Evolutionary conservation across 2,329 filamentous ascomycete species (phyloP), one percentile per base, ranked within the genome.

Genomic region (Trichoderma sp.): DNA sequence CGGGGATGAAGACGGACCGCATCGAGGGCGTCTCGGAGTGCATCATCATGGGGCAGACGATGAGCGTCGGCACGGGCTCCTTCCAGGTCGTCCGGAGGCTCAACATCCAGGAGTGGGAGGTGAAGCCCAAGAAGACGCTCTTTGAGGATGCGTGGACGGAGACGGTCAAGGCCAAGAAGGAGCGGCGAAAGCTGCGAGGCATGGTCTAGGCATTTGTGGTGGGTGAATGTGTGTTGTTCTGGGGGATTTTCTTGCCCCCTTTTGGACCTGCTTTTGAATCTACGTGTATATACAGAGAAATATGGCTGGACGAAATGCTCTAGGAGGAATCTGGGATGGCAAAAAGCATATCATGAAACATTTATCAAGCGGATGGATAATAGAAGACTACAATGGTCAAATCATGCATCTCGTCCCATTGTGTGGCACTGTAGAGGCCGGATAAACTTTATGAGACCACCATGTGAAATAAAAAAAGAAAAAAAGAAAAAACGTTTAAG

Each of bases 1-100:
- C 92, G 5, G 88, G 89, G 64, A 96, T 96, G 83, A 97, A 97
- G 81, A 90, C 87, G 30, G 95, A 99, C 78, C 84, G 86, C 68
- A 96, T 99, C 67, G 91, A 97, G 76, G 95, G 95, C 72, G 95
- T 99, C 10, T 91, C 87, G 63, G 95, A 99, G 79, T 96, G 93
- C 78, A 98, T 99, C 74, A 99, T 99, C 74, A 95, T 98, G 89
- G 95, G 95, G 17, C 94, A 98, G 82, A 93, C 90, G 48, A 96
- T 98, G 85, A 86, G 85, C 51, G 83, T 99, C 43, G 95, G 95
- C 6, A 99, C 95, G 0, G 95, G 95, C 5, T 90, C 91, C 1
- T 95, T 98, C 83, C 89, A 96, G 74, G 90, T 98, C 26, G 90
- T 97, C 3, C 82, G 93, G 50, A 84, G 87, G 66, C 78, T 98